These are phyloP conservation scores for Thecamonas trahens DNA, from an alignment of 78 protist genomes.

Conservation along the genomic window DNA sequence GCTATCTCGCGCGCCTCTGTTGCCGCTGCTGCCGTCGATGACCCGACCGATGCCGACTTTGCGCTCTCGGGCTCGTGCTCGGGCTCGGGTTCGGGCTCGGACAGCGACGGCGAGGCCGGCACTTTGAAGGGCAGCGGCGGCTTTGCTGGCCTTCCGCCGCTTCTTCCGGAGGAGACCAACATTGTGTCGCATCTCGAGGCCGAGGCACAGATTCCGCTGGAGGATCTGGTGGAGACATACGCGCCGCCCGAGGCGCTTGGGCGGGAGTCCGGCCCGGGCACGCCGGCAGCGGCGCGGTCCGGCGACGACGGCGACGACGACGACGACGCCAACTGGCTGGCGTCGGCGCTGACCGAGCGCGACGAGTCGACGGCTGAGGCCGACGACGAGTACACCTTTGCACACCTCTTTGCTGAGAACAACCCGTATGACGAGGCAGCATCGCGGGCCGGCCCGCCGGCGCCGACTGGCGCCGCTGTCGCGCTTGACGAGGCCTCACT, in stretches of 20 bases:
- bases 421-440: background rate
- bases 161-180: background rate
- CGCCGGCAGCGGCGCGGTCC: background rate
- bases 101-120: background rate
- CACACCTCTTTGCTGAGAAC: background rate
- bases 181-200: background rate
- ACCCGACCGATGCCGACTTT: background rate
- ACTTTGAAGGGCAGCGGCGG: background rate
- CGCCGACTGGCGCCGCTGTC: background rate
- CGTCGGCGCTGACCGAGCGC: background rate
- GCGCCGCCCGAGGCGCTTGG: background rate
- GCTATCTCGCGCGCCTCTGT: too few species aligned
- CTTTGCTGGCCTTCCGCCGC: too few species aligned
- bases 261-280: background rate
- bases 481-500: background rate
- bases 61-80: too few species aligned
- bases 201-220: slow-evolving; percentile 9
- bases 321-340: background rate
- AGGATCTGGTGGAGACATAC: slow-evolving; percentile 4
- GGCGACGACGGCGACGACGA: background rate
- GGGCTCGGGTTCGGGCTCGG: too few species aligned
- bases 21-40: too few species aligned
- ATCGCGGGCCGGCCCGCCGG: background rate
- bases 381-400: background rate
- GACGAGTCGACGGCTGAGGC: background rate